Evolutionary conservation across 225 moss, liverwort and hornwort species (phyloP).

Genomic region (Climacium dendroides): DNA sequence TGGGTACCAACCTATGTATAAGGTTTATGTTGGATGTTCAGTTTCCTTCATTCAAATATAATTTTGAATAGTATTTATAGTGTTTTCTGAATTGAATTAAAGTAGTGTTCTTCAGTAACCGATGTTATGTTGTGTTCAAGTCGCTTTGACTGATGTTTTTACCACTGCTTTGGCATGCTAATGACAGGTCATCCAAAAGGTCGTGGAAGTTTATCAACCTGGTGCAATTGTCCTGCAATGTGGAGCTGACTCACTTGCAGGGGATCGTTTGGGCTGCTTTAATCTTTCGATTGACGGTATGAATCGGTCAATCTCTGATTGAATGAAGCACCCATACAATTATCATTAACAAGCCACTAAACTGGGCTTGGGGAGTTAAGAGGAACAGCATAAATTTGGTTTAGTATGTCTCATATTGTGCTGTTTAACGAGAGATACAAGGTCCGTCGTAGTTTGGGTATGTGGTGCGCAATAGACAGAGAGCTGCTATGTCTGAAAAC

Average conservation of each 20-base stretch:
- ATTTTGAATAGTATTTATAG: neutral
- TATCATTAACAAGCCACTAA: neutral
- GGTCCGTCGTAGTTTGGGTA: neutral
- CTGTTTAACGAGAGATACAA: neutral
- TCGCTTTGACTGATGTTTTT: neutral
- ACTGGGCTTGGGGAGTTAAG: neutral
- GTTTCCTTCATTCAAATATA: neutral
- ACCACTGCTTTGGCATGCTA: neutral
- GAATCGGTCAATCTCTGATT: neutral
- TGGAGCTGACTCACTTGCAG: conserved; percentile 97
- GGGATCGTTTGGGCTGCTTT: conserved; percentile 97
- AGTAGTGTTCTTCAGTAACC: neutral
- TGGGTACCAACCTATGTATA: neutral
- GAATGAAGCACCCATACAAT: neutral
- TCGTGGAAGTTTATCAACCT: conserved; percentile 94
- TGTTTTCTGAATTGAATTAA: neutral
- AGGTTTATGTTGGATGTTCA: neutral
- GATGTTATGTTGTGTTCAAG: neutral
- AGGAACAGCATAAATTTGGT: neutral
- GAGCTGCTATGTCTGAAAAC: neutral
- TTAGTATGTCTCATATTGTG: neutral
- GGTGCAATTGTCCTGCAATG: conserved; percentile 97
- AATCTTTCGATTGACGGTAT: conserved; percentile 93
- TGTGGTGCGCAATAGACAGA: neutral
- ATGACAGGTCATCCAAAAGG: conserved; percentile 78